Conservation (phyloP, 768 basidiomycete species). For the button mushroom (Agaricus bisporus) region DNA sequence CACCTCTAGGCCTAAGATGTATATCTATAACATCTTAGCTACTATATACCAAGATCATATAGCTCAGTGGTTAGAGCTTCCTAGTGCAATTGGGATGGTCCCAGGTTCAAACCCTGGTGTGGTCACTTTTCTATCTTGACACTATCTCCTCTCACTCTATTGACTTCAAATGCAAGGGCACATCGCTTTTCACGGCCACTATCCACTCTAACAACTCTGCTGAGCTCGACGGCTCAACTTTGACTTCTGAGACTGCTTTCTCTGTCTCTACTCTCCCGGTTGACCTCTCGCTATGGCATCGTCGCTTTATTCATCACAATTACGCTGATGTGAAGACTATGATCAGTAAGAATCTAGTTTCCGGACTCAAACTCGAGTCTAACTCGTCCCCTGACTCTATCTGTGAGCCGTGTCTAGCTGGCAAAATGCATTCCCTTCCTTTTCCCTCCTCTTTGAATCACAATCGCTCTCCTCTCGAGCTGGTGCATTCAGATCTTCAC, state of each 20-base stretch:
- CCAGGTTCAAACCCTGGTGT: too few relatives aligned
- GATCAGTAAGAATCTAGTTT: background rate
- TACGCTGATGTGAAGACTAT: conserved; percentile 1
- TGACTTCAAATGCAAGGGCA: too few relatives aligned
- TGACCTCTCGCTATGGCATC: background rate
- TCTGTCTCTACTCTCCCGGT: background rate
- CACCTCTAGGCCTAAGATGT: too few relatives aligned
- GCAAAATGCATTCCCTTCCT: conserved; percentile 15
- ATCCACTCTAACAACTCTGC: background rate
- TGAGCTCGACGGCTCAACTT: background rate
- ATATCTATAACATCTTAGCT: too few relatives aligned
- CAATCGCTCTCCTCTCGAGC: conserved; percentile 12
- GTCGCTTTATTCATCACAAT: conserved; percentile 1
- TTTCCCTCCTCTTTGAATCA: conserved; percentile 8
- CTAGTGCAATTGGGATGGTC: too few relatives aligned
- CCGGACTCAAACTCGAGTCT: background rate
- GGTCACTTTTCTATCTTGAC: too few relatives aligned
- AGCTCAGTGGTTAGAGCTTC: too few relatives aligned
- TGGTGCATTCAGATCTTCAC: conserved; percentile 24
- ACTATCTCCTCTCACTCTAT: too few relatives aligned
- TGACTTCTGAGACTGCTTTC: background rate
- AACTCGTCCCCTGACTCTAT: conserved; percentile 14
- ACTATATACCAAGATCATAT: too few relatives aligned
- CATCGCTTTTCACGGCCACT: too few relatives aligned
- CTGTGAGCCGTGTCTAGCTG: conserved; percentile 14